Evolutionary conservation across 2,329 filamentous ascomycete species (phyloP), one percentile per base, ranked within the genome.

Genomic region (Purpureocillium lavendulum): DNA sequence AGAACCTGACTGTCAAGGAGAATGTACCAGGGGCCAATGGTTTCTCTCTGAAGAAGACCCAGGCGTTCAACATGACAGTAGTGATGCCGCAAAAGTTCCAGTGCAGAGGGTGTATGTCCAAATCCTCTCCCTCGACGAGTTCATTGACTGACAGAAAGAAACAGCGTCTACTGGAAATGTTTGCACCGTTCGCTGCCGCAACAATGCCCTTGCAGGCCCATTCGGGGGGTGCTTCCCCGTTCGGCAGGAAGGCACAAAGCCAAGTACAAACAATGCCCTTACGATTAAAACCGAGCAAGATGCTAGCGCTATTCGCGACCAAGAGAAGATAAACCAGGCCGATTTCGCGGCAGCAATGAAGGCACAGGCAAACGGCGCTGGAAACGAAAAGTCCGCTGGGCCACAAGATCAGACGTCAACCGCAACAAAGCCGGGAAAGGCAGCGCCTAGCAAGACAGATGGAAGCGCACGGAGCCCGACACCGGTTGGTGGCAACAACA

Each of bases 1-100:
- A 57, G 55, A 54, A 56, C 40, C 56, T 79, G 24, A 66, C 64
- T 8, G 73, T 81, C 5, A 63, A 66, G 40, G 72, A 80, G 59
- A 80, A 80, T 42, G 67, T 80, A 8, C 75, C 75, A 1, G 75
- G 76, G 12, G 51, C 56, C 31, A 78, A 78, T 41, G 75, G 75
- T 12, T 65, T 79, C 41, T 76, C 72, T 0, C 72, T 76, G 48
- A 69, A 61, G 39, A 75, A 76, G 56, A 62, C 66, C 2, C 58
- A 73, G 49, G 59, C 71, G n/a, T 77, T 80, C 51, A 67, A 70
- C 47, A 70, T 81, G 46, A 73, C 67, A 4, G 66, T 77, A 8
- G 60, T 62, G 36, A 67, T 77, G 70, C 73, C 74, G 2, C 48
- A 60, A 18, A 52, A 65, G 32, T 56, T 77, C 28, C 56, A 59